These are phyloP conservation scores for Plasmodium vivax DNA, from an alignment of 169 alveolate species.

Conservation along the genomic window DNA sequence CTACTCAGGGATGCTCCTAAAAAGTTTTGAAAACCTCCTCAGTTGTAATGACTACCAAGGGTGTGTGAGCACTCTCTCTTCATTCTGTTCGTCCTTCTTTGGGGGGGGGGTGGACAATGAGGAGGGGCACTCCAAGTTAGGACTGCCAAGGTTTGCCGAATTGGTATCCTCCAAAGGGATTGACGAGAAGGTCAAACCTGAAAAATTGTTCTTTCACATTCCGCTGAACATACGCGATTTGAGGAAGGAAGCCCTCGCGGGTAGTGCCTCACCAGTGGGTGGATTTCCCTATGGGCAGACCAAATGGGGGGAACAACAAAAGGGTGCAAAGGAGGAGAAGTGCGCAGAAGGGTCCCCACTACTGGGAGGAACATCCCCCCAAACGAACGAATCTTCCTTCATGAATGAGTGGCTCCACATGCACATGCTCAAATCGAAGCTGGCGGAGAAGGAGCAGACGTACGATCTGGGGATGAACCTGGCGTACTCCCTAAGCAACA, in stretches of 20 bases:
- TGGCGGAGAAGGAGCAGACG: constrained; percentile 2
- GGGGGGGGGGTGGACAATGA: constrained; percentile 15
- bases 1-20: constrained; percentile 64
- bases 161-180: neutral
- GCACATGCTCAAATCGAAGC: neutral
- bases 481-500: constrained; percentile 66
- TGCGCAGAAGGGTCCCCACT: neutral
- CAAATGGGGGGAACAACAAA: neutral
- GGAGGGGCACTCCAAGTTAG: neutral
- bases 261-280: neutral
- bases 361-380: neutral
- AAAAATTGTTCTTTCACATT: constrained; percentile 30
- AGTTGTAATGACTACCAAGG: constrained; percentile 17
- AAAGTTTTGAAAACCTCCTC: constrained; percentile 54
- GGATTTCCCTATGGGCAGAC: neutral
- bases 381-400: neutral
- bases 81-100: constrained; percentile 7
- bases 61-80: constrained; percentile 1
- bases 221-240: constrained; percentile 48
- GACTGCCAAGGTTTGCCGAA: neutral
- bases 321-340: neutral
- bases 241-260: neutral
- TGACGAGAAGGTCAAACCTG: neutral
- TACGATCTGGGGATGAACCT: constrained; percentile 15
- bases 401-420: constrained; percentile 57